Percentiles rank a stretch among this genome's conserved stretches.
Evolutionary conservation across 352 stramenopile genomes (phyloP).

Genomic region (Ochromonadaceae sp.): DNA sequence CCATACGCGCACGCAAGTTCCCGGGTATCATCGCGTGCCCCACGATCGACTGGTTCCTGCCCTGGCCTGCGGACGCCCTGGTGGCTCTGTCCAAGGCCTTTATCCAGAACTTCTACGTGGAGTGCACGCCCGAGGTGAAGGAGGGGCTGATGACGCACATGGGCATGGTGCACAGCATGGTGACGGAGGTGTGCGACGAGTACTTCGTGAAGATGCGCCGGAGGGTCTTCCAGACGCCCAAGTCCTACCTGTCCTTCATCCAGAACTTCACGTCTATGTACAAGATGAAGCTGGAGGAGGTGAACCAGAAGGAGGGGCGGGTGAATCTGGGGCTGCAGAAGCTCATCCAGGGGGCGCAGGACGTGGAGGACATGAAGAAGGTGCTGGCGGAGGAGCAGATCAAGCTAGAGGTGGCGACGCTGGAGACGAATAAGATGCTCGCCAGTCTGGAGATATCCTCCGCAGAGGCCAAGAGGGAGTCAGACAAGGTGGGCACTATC

Average conservation of each 20-base stretch:
- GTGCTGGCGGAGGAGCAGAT: constrained; percentile 86
- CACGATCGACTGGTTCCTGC: constrained; percentile 98
- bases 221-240: constrained; percentile 93
- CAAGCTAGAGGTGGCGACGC: constrained; percentile 86
- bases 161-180: constrained; percentile 91
- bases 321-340: constrained; percentile 93
- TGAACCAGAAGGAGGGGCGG: constrained; percentile 72
- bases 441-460: constrained; percentile 83
- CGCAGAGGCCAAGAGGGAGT: constrained; percentile 88
- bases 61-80: constrained; percentile 94
- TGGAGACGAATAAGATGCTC: constrained; percentile 94
- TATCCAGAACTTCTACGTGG: constrained; percentile 86
- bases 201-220: constrained; percentile 95
- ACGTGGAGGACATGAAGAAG: constrained; percentile 91
- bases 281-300: constrained; percentile 66
- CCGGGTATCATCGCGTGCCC: constrained; percentile 84
- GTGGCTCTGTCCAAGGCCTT: constrained; percentile 89
- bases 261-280: constrained; percentile 96
- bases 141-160: constrained; percentile 85
- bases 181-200: constrained; percentile 90
- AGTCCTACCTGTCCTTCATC: constrained; percentile 96
- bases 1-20: constrained; percentile 86
- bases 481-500: constrained; percentile 83
- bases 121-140: constrained; percentile 61
- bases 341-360: constrained; percentile 86